A percentile compares a stretch with the other conserved stretches of the same genome.
These are phyloP conservation scores for Hemisphaericaspora lyxosophila DNA, from an alignment of 1,139 yeast species.

Conservation along the genomic window DNA sequence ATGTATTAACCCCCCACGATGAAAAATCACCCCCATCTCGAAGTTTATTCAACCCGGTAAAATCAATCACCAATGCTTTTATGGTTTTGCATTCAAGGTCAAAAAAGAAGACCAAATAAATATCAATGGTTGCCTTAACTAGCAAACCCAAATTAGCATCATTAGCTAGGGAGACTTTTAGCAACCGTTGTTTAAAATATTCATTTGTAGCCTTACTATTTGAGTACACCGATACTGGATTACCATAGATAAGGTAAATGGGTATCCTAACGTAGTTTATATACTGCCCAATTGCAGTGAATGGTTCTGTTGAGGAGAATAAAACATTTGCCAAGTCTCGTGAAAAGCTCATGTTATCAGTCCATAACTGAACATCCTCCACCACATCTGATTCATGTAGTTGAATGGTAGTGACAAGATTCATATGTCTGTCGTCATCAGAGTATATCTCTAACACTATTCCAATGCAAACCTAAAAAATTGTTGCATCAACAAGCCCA, in stretches of 20 bases:
- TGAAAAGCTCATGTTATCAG: conserved; percentile 10
- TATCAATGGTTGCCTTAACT: conserved; percentile 14
- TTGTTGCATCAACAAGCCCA: too few species aligned
- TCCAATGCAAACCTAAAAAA: not conserved
- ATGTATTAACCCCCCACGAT: conserved; percentile 1
- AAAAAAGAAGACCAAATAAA: conserved; percentile 23
- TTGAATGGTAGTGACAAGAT: conserved; percentile 14
- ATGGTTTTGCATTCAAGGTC: conserved; percentile 14
- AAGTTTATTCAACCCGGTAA: conserved; percentile 5
- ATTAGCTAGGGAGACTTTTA: conserved; percentile 13
- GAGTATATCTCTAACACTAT: not conserved
- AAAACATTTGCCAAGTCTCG: conserved; percentile 10
- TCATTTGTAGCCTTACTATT: conserved; percentile 19
- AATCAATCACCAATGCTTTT: conserved; percentile 20
- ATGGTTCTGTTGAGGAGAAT: conserved; percentile 3
- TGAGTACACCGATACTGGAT: conserved; percentile 30
- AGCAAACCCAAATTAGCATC: conserved; percentile 19
- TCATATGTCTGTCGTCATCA: conserved; percentile 11
- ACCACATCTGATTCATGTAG: conserved; percentile 14
- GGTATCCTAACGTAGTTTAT: conserved; percentile 31
- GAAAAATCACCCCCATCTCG: not conserved
- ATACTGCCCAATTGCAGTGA: conserved; percentile 3
- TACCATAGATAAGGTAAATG: conserved; percentile 25
- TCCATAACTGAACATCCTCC: conserved; percentile 31
- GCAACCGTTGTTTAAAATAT: conserved; percentile 26